phyloP scores from a whole-genome alignment of 2,329 filamentous ascomycete genomes.

The Pseudogymnoascus sp. region DNA sequence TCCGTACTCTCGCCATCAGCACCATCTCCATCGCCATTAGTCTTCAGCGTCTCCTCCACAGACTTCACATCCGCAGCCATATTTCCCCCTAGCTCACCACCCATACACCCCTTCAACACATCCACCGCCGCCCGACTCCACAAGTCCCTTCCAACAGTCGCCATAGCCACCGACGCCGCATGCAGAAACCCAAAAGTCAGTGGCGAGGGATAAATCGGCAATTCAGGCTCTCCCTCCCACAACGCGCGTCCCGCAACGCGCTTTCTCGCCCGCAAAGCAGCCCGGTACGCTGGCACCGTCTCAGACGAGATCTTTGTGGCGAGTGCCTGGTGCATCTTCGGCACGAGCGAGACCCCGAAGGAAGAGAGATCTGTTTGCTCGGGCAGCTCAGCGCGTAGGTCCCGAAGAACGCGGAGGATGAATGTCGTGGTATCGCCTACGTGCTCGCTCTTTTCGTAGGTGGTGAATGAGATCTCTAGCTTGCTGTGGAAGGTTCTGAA shows the following conservation, averaged over 20 bases:
- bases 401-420: slow-evolving; percentile 63
- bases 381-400: slow-evolving; percentile 61
- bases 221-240: slow-evolving; percentile 69
- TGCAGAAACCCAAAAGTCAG: slow-evolving; percentile 64
- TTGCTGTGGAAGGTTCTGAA: slow-evolving; percentile 51
- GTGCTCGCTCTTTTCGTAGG: slow-evolving; percentile 37
- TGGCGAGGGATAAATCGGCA: slow-evolving; percentile 74
- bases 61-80: slow-evolving; percentile 25
- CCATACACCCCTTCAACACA: slow-evolving; percentile 51
- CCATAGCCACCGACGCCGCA: slow-evolving; percentile 58
- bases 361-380: slow-evolving; percentile 37
- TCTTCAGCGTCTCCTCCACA: slow-evolving; percentile 15
- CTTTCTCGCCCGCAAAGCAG: slow-evolving; percentile 35
- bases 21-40: slow-evolving; percentile 11
- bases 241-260: slow-evolving; percentile 54
- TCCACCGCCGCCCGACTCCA: slow-evolving; percentile 66
- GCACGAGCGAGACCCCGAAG: slow-evolving; percentile 54
- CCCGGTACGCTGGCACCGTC: slow-evolving; percentile 40
- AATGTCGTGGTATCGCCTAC: slow-evolving; percentile 52
- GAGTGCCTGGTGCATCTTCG: slow-evolving; percentile 55
- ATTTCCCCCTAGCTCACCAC: slow-evolving; percentile 38
- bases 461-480: slow-evolving; percentile 36
- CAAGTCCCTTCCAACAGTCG: slow-evolving; percentile 61
- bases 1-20: not conserved
- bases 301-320: slow-evolving; percentile 42